Evolutionary conservation across 345 rosid species (phyloP), one percentile per base, ranked within the genome.

Genomic region (Pugionium dolabratum): DNA sequence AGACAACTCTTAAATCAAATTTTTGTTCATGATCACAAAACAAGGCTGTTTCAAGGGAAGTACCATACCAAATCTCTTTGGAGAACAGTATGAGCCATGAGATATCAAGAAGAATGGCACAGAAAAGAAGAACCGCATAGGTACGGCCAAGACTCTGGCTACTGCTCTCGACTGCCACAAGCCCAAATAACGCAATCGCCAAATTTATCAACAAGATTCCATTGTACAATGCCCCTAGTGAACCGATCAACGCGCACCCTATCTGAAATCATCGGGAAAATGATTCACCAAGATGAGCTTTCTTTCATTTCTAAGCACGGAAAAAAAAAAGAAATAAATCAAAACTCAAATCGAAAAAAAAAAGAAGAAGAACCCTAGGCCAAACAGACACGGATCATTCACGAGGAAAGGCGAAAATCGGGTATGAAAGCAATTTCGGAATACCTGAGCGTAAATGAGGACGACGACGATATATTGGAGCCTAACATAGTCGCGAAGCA

Each of bases 401-500:
- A 30, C 40, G 2, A 36, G 6, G 7, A 2, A 46, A 49, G 2
- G 32, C 8, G 29, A 31, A 7, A 52, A 11, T 9, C 36, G 8
- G 18, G 18, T 18, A 18, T 37, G 27, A 43, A 11, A 59, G 31
- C 26, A 41, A 48, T 48, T 18, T 2, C 35, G 18, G 40, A 26
- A 1, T 35, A 90, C 98, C 84, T 91, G 95, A 62, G 84, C 75
- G 85, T 91, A 89, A 50, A 89, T 76, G 79, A 91, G 90, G 62
- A 84, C 56, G 71, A 87, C 83, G 56, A 90, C 96, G 56, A 85
- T 28, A 53, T 68, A 77, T 63, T 86, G 90, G 27, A 91, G 94
- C 73, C 83, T 69, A 72, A 71, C 89, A 69, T 87, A 89, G 72
- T 91, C 92, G 46, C 83, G 83, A 72, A 91, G 70, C 80, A 85